Base-by-base conservation (phyloP, 2,329 filamentous ascomycete genomes). In the Hortaea werneckii region DNA sequence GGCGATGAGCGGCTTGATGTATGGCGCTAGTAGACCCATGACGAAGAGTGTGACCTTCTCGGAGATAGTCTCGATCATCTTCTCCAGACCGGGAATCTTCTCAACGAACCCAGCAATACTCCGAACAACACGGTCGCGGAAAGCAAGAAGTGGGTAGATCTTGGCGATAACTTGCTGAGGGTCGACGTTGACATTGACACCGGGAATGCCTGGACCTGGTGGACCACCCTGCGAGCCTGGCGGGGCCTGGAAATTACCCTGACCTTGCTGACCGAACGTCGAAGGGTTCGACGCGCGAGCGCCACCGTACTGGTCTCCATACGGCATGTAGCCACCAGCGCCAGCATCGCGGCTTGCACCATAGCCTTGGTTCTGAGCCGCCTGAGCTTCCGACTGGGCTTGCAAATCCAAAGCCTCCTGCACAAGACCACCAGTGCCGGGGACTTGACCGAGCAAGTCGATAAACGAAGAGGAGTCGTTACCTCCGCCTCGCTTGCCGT, bases 101-200 rank as follows among this genome's bases (percentile, higher is more conserved):
- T 88, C 81, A 54, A 96, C 87, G 43, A 88, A 83, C 35, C 80
- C 78, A 59, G 81, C 87, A 65, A 98, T 88, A 37, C 82, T 78
- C 55, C 87, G 87, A 42, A 95, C 89, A 45, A 98, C 88, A 59
- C 84, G 92, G 71, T 98, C 92, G 49, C 90, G 79, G 73, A 96
- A 98, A 49, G 86, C 78, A 0, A 98, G 76, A 49, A 98, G 95
- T 1, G 92, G 92, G 59, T 96, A 96, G 54, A 98, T 95, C 67
- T 94, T 70, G 0, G 63, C 61, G 32, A 72, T 65, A 26, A 69
- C 57, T 37, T 54, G 65, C 20, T 67, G 59, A 2, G 69, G 68
- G 45, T 95, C 89, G 49, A 94, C 86, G 59, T 76, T 73, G 49
- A 94, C 87, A 59, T 76, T 73, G 74, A 89, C 86, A 5, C 85